Evolutionary conservation across 2,329 filamentous ascomycete species (phyloP).

Genomic region (Fusarium torreyae): DNA sequence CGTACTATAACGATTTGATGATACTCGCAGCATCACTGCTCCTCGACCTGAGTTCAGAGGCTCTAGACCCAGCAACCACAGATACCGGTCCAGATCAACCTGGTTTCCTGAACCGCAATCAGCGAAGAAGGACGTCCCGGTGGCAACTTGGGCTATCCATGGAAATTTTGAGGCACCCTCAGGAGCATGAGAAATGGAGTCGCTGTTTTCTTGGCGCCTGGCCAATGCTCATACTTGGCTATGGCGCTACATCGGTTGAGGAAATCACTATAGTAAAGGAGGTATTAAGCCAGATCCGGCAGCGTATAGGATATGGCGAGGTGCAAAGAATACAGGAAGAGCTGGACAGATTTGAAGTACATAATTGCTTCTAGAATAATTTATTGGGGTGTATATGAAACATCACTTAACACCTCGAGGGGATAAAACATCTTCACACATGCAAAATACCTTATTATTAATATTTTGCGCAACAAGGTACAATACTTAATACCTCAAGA

Average conservation of each 20-base stretch:
- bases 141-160: conserved; percentile 1
- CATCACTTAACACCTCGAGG: too few relatives aligned
- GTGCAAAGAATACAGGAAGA: neutral
- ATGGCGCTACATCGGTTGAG: neutral
- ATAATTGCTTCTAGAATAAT: too few relatives aligned
- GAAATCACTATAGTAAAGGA: neutral
- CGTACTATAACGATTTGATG: neutral
- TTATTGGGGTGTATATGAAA: too few relatives aligned
- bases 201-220: neutral
- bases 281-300: neutral
- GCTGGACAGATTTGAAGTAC: neutral
- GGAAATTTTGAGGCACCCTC: neutral
- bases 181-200: neutral
- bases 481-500: too few relatives aligned
- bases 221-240: conserved; percentile 3
- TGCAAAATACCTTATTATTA: too few relatives aligned
- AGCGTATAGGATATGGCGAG: neutral
- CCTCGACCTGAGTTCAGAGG: neutral
- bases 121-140: neutral
- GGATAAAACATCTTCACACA: too few relatives aligned
- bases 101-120: too few relatives aligned
- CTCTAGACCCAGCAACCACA: too few relatives aligned
- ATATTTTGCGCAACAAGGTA: too few relatives aligned
- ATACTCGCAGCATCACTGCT: neutral
- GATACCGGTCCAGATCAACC: too few relatives aligned